These are phyloP conservation scores for Emmonsiellopsis sp. DNA, from an alignment of 2,329 filamentous ascomycete species.

Conservation along the genomic window DNA sequence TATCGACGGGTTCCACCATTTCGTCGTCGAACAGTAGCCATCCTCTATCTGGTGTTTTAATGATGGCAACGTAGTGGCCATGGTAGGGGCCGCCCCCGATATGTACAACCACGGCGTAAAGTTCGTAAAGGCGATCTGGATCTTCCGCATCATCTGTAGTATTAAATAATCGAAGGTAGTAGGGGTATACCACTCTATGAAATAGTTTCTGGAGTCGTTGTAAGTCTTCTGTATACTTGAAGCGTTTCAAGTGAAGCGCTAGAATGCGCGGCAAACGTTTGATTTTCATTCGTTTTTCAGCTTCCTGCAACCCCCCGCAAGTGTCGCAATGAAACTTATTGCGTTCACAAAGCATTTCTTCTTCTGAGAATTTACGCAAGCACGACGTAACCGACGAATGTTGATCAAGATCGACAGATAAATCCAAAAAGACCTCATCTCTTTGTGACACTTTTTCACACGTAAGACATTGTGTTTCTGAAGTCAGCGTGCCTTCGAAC, in stretches of 20 bases:
- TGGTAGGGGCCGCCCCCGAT: conserved; percentile 96
- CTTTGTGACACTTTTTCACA: conserved; percentile 93
- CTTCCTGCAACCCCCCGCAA: conserved; percentile 91
- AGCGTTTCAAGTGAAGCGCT: conserved; percentile 87
- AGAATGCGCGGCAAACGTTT: conserved; percentile 87
- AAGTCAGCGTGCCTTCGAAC: conserved; percentile 89
- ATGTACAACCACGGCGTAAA: conserved; percentile 95
- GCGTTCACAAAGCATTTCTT: conserved; percentile 95
- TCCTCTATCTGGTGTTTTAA: conserved; percentile 92
- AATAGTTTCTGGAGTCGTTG: conserved; percentile 92
- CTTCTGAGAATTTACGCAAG: conserved; percentile 88
- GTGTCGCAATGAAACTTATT: conserved; percentile 99
- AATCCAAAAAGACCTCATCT: conserved; percentile 89
- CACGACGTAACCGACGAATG: conserved; percentile 96
- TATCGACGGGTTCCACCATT: conserved; percentile 96
- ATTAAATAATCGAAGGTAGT: conserved; percentile 92
- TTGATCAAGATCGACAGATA: conserved; percentile 91
- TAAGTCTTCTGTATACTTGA: conserved; percentile 96
- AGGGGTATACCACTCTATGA: conserved; percentile 93
- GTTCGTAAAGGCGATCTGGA: conserved; percentile 85
- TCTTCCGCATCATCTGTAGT: conserved; percentile 93
- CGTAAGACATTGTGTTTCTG: conserved; percentile 90
- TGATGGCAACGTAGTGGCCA: conserved; percentile 93
- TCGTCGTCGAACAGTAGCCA: conserved; percentile 98
- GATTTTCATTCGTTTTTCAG: conserved; percentile 98